Conservation (phyloP, 257 asterid genomes). For the Solanum pennellii region DNA sequence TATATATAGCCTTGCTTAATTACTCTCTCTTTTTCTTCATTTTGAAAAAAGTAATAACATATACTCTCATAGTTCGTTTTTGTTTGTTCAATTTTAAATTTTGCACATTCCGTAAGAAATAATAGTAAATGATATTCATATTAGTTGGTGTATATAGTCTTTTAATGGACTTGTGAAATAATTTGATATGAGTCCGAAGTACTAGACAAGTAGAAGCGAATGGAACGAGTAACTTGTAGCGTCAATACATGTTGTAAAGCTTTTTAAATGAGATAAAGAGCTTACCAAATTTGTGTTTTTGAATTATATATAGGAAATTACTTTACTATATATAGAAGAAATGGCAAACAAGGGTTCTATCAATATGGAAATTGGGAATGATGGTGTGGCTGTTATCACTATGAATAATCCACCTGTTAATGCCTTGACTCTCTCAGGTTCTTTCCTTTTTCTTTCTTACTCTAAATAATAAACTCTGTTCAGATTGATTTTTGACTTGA, state of each 20-base stretch:
- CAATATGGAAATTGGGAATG: not conserved
- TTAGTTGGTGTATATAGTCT: not conserved
- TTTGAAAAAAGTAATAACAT: not conserved
- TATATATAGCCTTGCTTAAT: not conserved
- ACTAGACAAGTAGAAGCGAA: not conserved
- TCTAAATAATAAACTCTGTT: not conserved
- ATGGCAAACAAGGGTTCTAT: not conserved
- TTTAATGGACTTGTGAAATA: not conserved
- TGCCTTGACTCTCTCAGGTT: constrained; percentile 1
- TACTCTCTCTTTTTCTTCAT: not conserved
- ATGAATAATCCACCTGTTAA: not conserved
- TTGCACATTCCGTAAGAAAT: not conserved
- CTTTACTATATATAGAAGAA: not conserved
- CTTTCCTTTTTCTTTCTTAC: not conserved
- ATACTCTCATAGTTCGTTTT: too few relatives aligned
- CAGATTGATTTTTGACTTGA: accelerated
- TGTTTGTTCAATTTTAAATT: not conserved
- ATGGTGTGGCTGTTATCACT: not conserved
- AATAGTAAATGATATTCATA: not conserved
- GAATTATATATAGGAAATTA: not conserved
- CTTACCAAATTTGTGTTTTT: not conserved
- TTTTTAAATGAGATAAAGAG: not conserved
- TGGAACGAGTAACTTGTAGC: not conserved
- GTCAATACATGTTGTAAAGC: not conserved
- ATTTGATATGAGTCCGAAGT: not conserved